phyloP scores from a whole-genome alignment of 108 stramenopile species.

The Discostella stelligeroides region DNA sequence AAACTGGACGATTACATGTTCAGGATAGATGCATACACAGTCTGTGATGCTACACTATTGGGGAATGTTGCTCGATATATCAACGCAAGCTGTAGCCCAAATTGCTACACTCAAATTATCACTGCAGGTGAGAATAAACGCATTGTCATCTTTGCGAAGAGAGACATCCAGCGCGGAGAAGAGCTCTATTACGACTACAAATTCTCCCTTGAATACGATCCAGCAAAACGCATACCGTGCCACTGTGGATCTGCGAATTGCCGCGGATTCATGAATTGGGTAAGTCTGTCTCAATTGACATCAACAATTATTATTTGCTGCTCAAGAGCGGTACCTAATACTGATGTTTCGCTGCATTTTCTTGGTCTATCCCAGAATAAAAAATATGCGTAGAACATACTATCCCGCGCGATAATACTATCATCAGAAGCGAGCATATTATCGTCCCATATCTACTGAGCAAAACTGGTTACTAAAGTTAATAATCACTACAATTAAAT shows the following conservation, averaged over 20 bases:
- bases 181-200: slow-evolving; percentile 99
- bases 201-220: slow-evolving; percentile 81
- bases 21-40: slow-evolving; percentile 80
- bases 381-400: not conserved
- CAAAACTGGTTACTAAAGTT: not conserved
- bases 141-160: slow-evolving; percentile 93
- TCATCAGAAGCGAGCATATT: too few relatives aligned
- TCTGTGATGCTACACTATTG: slow-evolving; percentile 84
- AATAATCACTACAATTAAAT: too few relatives aligned
- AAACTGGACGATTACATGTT: slow-evolving; percentile 97
- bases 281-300: slow-evolving; percentile 12
- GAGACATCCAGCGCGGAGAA: slow-evolving; percentile 85
- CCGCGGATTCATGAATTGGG: slow-evolving; percentile 87
- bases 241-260: slow-evolving; percentile 74
- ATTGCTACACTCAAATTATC: slow-evolving; percentile 89
- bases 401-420: not conserved
- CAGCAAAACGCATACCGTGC: slow-evolving; percentile 70
- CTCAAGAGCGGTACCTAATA: too few relatives aligned
- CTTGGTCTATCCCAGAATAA: not conserved
- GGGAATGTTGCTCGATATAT: slow-evolving; percentile 96
- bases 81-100: slow-evolving; percentile 94
- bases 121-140: slow-evolving; percentile 71
- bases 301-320: too few relatives aligned
- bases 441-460: too few relatives aligned
- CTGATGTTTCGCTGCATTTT: not conserved